phyloP scores from a whole-genome alignment of 768 basidiomycete genomes.

The Suillus clintonianus region DNA sequence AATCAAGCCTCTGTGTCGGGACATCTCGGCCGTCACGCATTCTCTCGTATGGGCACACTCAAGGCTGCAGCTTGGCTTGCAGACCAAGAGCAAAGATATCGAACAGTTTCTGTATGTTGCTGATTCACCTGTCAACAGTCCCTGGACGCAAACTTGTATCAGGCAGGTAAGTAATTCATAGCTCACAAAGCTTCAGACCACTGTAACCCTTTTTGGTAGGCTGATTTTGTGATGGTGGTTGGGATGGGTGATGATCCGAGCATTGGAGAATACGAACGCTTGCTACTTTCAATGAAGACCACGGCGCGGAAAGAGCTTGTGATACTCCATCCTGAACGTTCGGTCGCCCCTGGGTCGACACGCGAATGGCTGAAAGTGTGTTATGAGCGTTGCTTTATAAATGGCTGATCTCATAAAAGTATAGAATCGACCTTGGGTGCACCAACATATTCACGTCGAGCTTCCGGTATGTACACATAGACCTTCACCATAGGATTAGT shows the following conservation, averaged over 20 bases:
- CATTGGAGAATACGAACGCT: constrained; percentile 91
- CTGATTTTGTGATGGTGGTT: constrained; percentile 92
- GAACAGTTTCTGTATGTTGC: constrained; percentile 96
- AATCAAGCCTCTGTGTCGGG: constrained; percentile 92
- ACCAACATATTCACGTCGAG: constrained; percentile 95
- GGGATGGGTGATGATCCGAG: constrained; percentile 92
- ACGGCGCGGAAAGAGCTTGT: constrained; percentile 98
- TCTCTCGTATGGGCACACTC: constrained; percentile 94
- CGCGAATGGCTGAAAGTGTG: constrained; percentile 92
- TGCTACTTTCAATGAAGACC: constrained; percentile 93
- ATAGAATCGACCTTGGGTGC: constrained; percentile 93
- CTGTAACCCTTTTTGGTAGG: constrained; percentile 41
- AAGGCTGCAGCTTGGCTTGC: constrained; percentile 93
- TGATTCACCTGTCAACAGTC: constrained; percentile 90
- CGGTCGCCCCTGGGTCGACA: constrained; percentile 87
- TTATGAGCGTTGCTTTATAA: constrained; percentile 6
- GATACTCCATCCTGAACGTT: constrained; percentile 88
- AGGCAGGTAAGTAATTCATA: constrained; percentile 66
- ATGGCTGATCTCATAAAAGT: constrained; percentile 8
- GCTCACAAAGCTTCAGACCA: background rate
- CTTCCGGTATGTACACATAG: constrained; percentile 57
- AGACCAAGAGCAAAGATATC: constrained; percentile 91
- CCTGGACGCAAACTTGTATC: constrained; percentile 98
- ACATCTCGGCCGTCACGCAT: constrained; percentile 93
- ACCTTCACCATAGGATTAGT: background rate